Evolutionary conservation across 169 alveolate species (phyloP), one percentile per base, ranked within the genome.

Genomic region (Cryptosporidium viatorum): DNA sequence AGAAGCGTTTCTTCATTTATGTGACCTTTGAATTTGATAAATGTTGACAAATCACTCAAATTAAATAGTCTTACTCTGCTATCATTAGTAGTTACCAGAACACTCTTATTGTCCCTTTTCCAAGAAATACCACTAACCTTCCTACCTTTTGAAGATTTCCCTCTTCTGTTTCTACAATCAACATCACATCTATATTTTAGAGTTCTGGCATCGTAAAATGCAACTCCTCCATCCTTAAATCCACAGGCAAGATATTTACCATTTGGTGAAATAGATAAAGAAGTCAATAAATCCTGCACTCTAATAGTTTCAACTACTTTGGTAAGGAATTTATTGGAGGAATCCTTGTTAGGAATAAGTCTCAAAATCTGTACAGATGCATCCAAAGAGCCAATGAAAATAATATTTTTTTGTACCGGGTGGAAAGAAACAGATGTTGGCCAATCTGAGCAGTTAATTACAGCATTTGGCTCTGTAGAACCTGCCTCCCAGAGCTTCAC

Each of bases 221-320:
- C 89, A 37, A 80, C 89, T 45, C 89, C 89, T 6, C 89, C 89
- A 62, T 80, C 75, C 67, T 43, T 59, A 62, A 80, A 80, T 43
- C 89, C 89, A 65, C 89, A 80, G 23, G 89, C 89, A 18, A 80
- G 75, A 43, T 80, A 80, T 45, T 80, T 80, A 6, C 89, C 89
- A 43, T 80, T 80, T 14, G 89, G 89, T 21, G 89, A 80, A n/a
- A 80, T 26, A 33, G 89, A 80, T 8, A 80, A 35, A 3, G 75
- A 41, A 10, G 89, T 80, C 5, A 80, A 67, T 9, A 80, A 39
- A 62, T 80, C 89, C 45, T 80, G 89, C 16, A 80, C 89, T 48
- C 89, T 80, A 39, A 80, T 65, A 3, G 75, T 80, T 10, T 80
- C 89, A 23, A 80, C 43, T 12, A 65, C 80, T 65, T 48, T 80